A percentile compares a stretch with the other conserved stretches of the same genome.
These are phyloP conservation scores for Coelastrella sp. DNA, from an alignment of 139 green algal genomes.

Conservation along the genomic window DNA sequence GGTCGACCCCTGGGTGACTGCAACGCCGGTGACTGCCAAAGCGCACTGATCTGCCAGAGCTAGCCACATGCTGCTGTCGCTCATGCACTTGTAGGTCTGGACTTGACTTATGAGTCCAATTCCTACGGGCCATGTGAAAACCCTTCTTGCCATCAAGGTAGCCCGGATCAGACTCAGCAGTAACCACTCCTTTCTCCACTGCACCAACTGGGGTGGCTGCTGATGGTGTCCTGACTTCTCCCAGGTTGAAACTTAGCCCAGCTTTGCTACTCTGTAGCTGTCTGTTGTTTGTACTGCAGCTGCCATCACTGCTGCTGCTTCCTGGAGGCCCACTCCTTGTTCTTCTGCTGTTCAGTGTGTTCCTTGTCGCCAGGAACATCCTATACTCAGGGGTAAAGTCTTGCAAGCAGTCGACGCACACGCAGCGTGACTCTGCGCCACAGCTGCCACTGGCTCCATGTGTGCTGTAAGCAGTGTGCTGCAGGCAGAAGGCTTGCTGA, in stretches of 20 bases:
- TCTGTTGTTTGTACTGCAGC: neutral
- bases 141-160: no score
- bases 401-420: slow-evolving; percentile 74
- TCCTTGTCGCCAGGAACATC: slow-evolving; percentile 35
- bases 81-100: no score
- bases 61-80: neutral
- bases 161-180: no score
- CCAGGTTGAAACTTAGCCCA: no score
- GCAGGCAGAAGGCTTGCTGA: slow-evolving; percentile 71
- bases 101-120: no score
- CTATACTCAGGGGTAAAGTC: slow-evolving; percentile 57
- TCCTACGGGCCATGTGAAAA: no score
- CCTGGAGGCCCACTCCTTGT: slow-evolving; percentile 3
- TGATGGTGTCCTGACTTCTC: no score
- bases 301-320: neutral
- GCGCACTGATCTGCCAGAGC: no score
- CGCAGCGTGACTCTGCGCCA: slow-evolving; percentile 69
- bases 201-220: no score
- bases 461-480: slow-evolving; percentile 72
- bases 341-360: slow-evolving; percentile 37
- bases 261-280: no score
- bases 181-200: neutral
- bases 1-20: no score
- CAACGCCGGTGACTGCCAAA: no score
- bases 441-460: slow-evolving; percentile 70